Base-by-base conservation (phyloP, 768 basidiomycete species). In the Tricholoma sp. region DNA sequence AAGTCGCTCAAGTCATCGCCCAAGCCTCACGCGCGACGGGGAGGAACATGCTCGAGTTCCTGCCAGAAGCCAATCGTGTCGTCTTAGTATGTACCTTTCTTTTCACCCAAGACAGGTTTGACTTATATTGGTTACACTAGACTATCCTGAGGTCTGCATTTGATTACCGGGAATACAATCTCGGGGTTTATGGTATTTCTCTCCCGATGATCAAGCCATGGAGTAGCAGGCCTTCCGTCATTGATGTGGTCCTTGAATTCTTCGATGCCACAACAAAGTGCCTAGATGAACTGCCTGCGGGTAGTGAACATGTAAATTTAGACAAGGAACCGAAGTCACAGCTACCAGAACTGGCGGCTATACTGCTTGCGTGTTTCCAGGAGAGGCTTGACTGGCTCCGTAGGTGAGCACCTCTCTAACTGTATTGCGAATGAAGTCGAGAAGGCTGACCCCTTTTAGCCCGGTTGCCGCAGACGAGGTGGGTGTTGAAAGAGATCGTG, bases 171-270 rank as follows among this genome's bases (percentile, higher is more conserved):
- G 79, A 81, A 35, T 84, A 86, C 60, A 87, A 91, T 63, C 66
- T 80, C 2, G 76, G 78, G 7, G 83, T 89, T 8, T 98, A 98
- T 67, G 91, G 91, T 29, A 77, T 98, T 45, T 79, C 83, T 21
- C 74, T 79, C 19, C 87, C 82, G 4, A 83, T 84, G 81, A 78
- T 80, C 61, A 80, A 85, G 58, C 85, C 90, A 0, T 98, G 95
- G 96, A 92, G 93, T 16, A 91, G 91, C 64, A 78, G 78, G 47
- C 76, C 84, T 3, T 66, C 74, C 0, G 69, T 91, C 14, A 83
- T 96, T 53, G 88, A 93, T 43, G 78, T 83, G 8, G 70, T 89
- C 5, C 76, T 86, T 22, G 78, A 78, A 47, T 76, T 96, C n/a
- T 94, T 95, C 63, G 83, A 87, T 47, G 67, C 77, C 1, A 85